These are phyloP conservation scores for Globisporangium orthogonon DNA, from an alignment of 352 stramenopile genomes.

Conservation along the genomic window DNA sequence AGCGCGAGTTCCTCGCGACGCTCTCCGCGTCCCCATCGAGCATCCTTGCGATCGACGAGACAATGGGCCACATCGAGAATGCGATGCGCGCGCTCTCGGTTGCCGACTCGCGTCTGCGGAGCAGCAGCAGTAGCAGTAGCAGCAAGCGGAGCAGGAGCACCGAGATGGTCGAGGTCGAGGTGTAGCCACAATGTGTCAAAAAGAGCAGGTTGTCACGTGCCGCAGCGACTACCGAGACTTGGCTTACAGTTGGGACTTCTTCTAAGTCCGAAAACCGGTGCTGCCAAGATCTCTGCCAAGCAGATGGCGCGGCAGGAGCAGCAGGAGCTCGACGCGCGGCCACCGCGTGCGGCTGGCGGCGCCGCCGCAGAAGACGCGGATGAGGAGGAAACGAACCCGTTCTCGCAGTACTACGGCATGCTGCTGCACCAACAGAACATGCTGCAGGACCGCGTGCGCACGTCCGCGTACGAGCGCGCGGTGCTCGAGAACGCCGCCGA, in stretches of 20 bases:
- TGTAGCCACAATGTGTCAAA: background rate
- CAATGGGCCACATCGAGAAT: constrained; percentile 34
- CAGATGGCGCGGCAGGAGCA: background rate
- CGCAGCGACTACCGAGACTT: too few relatives aligned
- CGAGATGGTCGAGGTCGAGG: background rate
- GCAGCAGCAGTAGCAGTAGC: background rate
- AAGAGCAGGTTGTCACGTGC: background rate
- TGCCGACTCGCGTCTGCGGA: background rate
- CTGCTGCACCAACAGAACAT: constrained; percentile 99
- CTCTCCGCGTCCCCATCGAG: constrained; percentile 41
- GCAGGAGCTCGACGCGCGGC: background rate
- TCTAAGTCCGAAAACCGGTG: background rate
- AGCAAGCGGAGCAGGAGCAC: background rate
- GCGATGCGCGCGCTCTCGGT: constrained; percentile 13
- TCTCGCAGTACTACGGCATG: constrained; percentile 93
- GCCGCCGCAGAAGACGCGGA: constrained; percentile 6
- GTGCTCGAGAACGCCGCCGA: constrained; percentile 95
- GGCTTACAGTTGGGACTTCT: too few relatives aligned
- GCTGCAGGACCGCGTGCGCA: constrained; percentile 98
- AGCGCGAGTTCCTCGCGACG: constrained; percentile 35
- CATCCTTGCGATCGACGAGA: constrained; percentile 46
- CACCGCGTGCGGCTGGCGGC: background rate
- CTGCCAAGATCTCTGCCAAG: background rate
- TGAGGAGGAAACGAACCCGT: constrained; percentile 82
- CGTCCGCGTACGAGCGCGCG: constrained; percentile 96